Evolutionary conservation across 768 basidiomycete genomes (phyloP), one percentile per base, ranked within the genome.

Genomic region (Lactifluus echinatus): DNA sequence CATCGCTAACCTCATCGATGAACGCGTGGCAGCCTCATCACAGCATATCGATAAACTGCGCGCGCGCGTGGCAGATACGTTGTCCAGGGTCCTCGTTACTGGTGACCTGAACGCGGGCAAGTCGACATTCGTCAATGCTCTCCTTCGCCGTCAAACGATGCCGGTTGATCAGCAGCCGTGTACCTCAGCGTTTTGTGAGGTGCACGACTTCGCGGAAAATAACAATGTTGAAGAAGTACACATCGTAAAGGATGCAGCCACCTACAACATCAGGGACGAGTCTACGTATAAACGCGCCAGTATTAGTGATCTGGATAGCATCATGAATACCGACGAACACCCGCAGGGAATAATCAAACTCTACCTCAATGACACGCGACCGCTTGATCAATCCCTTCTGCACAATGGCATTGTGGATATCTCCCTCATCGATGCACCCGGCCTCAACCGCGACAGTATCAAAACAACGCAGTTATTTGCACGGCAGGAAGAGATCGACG

Each of bases 51-150:
- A 87, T 58, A 87, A 87, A 64, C 85, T 99, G 60, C 85, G 86
- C 33, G 77, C 81, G 49, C 90, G 96, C 39, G 84, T 98, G 14
- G 78, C 88, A 68, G 94, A 97, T 70, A 92, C 85, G 6, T 88
- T 91, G 1, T 95, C 93, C 66, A 92, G 96, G 70, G 93, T 99
- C 49, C 83, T 99, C 62, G 93, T 99, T 57, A 98, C 96, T 23
- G 96, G 96, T 59, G 96, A 99, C 69, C 79, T 99, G 57, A 99
- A 99, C 69, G 89, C 96, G 34, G 96, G 96, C 66, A 99, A 99
- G 73, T 96, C 93, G 19, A 98, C 96, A 0, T 90, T 99, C 68
- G 92, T 99, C 68, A 99, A 99, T 67, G 91, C 95, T 4, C 76
- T 99, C 33, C 82, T 99, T 4, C 79, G 93, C 45, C 80, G 93